Base-by-base conservation (phyloP, 2,329 filamentous ascomycete species). In the Trichoderma aggressivum region DNA sequence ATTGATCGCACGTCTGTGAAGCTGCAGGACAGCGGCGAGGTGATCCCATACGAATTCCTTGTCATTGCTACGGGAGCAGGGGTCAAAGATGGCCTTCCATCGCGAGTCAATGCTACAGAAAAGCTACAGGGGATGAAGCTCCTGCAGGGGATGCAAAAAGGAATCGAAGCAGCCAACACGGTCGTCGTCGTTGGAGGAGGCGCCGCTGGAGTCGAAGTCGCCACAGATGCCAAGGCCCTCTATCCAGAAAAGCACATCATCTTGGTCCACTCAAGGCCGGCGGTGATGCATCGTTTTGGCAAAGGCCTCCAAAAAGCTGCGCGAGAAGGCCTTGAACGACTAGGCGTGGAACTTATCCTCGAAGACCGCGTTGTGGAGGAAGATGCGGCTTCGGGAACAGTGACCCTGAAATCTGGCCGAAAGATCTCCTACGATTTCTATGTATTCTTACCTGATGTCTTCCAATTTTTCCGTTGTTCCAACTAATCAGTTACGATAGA, bases 121-220 rank as follows among this genome's bases (percentile, higher is more conserved):
- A 87, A 85, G 72, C 70, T 72, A 0, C 80, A 82, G 18, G 86
- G 83, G 0, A 79, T 85, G 24, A 74, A 76, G 63, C 79, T 82
- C n/a, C 73, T 90, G 47, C 78, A 78, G 56, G 76, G 75, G 3
- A 82, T 87, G 76, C 87, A 88, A 77, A 73, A 75, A 0, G 78
- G 78, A 3, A 84, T 90, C 63, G 80, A 80, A 53, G 74, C 75
- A 0, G 83, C 86, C 1, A 76, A 77, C 14, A 81, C 80, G 34
- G 74, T 88, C 7, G 85, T 87, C 2, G 82, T 88, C 0, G 82
- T 87, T 0, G 89, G 89, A 2, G 88, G 87, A 0, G 89, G 89
- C 3, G 87, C 89, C 0, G 89, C 88, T 0, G 89, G 89, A 1
- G 86, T 91, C 0, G 87, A 91, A 78, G 79, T 90, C 39, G 88